These are phyloP conservation scores for Kockovaella imperatae DNA, from an alignment of 768 basidiomycete species.

Conservation along the genomic window DNA sequence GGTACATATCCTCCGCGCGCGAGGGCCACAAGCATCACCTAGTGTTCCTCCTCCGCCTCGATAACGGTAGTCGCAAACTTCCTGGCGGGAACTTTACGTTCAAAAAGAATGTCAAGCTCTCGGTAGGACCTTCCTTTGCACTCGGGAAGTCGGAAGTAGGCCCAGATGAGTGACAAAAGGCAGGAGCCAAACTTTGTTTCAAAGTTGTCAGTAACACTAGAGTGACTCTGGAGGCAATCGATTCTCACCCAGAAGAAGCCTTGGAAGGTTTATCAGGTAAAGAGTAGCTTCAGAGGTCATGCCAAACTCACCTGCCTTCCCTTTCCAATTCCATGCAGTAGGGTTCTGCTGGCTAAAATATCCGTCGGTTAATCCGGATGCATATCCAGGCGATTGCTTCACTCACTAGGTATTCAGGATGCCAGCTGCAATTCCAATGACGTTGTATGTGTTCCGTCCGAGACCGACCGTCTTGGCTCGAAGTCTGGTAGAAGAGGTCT, in stretches of 20 bases:
- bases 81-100: constrained; percentile 20
- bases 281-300: too few species aligned
- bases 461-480: constrained; percentile 18
- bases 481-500: constrained; percentile 14
- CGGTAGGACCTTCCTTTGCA: constrained; percentile 26
- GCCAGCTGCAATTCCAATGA: constrained; percentile 11
- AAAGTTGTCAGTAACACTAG: too few species aligned
- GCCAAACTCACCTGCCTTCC: constrained; percentile 12
- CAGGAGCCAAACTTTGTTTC: too few species aligned
- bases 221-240: too few species aligned
- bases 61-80: constrained; percentile 13
- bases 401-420: constrained; percentile 8
- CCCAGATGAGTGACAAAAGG: not conserved
- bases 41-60: constrained; percentile 4
- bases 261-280: too few species aligned
- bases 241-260: constrained; percentile 17
- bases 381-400: constrained; percentile 13
- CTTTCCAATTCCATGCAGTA: constrained; percentile 20
- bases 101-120: constrained; percentile 38
- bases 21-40: too few species aligned
- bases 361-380: too few species aligned
- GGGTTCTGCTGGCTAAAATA: constrained; percentile 8
- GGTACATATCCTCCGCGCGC: too few species aligned
- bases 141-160: constrained; percentile 22
- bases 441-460: constrained; percentile 8